A percentile compares a stretch with the other conserved stretches of the same genome.
Evolutionary conservation across 352 stramenopile species (phyloP).

Genomic region (Phytophthora nicotianae): DNA sequence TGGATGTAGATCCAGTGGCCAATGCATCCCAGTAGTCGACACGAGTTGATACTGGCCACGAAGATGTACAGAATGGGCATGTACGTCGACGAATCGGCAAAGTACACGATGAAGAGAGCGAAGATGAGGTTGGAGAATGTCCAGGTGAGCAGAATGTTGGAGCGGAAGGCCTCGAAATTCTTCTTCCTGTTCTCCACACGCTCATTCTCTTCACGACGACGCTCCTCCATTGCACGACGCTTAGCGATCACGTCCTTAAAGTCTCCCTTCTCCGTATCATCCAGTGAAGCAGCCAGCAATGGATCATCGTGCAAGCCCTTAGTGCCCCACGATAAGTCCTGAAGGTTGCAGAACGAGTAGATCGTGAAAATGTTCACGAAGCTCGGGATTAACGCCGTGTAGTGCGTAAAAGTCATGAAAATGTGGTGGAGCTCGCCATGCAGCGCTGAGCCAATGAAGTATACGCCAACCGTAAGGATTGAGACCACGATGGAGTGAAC

Average conservation of each 20-base stretch:
- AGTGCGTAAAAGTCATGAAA: constrained; percentile 88
- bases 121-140: constrained; percentile 85
- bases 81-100: constrained; percentile 57
- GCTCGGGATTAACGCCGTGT: constrained; percentile 84
- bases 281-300: constrained; percentile 37
- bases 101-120: constrained; percentile 74
- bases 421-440: constrained; percentile 86
- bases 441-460: constrained; percentile 82
- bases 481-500: constrained; percentile 62
- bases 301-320: constrained; percentile 72
- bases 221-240: constrained; percentile 72
- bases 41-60: constrained; percentile 73
- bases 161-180: constrained; percentile 84
- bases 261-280: constrained; percentile 77
- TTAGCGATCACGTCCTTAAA: constrained; percentile 88
- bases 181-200: constrained; percentile 74
- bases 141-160: constrained; percentile 82
- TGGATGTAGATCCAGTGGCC: constrained; percentile 78
- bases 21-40: constrained; percentile 66
- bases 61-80: constrained; percentile 77
- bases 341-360: constrained; percentile 91
- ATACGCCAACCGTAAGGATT: constrained; percentile 75
- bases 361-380: constrained; percentile 92
- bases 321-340: constrained; percentile 89
- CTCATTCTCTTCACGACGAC: constrained; percentile 57